phyloP scores from a whole-genome alignment of 1,139 yeast genomes.

The Candida mesenterica region DNA sequence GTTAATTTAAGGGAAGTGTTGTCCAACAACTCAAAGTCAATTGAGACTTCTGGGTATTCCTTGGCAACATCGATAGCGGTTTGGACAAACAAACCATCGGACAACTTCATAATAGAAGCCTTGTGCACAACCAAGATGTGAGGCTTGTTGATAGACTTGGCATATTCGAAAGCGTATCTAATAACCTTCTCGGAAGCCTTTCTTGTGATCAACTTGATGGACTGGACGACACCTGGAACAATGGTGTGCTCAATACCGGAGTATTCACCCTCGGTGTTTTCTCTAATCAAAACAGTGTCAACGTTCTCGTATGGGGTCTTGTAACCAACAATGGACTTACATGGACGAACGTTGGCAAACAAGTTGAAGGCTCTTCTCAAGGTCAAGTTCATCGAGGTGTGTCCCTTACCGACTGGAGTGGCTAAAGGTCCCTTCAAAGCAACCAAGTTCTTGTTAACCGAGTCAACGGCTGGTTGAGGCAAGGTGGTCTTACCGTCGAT shows the following conservation, averaged over 20 bases:
- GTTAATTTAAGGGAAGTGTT: constrained; percentile 92
- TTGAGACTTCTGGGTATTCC: constrained; percentile 87
- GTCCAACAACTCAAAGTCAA: constrained; percentile 87
- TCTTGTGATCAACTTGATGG: constrained; percentile 93
- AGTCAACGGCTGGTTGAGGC: constrained; percentile 88
- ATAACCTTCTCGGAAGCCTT: constrained; percentile 96
- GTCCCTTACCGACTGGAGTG: constrained; percentile 98
- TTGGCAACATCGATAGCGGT: constrained; percentile 86
- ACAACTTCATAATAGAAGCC: constrained; percentile 96
- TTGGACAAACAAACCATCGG: constrained; percentile 94
- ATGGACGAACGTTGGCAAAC: constrained; percentile 97
- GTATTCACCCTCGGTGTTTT: constrained; percentile 99
- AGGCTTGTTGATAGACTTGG: constrained; percentile 83
- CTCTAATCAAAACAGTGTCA: constrained; percentile 94
- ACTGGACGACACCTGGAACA: constrained; percentile 97
- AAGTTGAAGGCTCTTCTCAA: constrained; percentile 94
- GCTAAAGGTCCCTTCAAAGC: constrained; percentile 98
- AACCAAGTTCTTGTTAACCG: constrained; percentile 87
- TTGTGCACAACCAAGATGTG: constrained; percentile 95
- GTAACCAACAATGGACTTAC: constrained; percentile 90
- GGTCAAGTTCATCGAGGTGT: constrained; percentile 94
- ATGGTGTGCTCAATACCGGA: constrained; percentile 98
- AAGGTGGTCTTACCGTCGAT: constrained; percentile 93
- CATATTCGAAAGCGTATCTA: constrained; percentile 96
- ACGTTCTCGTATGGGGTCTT: constrained; percentile 93